Percentiles rank a stretch among this genome's conserved stretches.
Evolutionary conservation across 2,329 filamentous ascomycete species (phyloP).

Genomic region (Neoscytalidium dimidiatum): DNA sequence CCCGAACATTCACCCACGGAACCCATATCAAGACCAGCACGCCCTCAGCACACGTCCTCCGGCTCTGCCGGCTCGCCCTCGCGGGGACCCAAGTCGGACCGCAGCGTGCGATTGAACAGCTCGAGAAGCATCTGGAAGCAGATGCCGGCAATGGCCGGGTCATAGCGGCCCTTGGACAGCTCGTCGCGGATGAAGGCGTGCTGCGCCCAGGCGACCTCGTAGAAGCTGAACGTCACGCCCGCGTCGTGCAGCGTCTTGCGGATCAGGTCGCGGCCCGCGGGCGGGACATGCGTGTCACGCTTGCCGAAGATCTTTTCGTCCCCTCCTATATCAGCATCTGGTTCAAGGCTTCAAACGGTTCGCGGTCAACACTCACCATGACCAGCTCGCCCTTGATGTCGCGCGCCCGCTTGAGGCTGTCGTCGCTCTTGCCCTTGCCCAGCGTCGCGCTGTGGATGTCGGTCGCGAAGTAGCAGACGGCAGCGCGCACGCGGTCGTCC

Average conservation of each 20-base stretch:
- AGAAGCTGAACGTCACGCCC: constrained; percentile 74
- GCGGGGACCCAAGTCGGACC: constrained; percentile 73
- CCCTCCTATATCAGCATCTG: too few species aligned
- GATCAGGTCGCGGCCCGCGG: constrained; percentile 79
- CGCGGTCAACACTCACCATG: constrained; percentile 62
- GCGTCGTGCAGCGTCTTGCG: constrained; percentile 77
- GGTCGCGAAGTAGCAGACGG: constrained; percentile 88
- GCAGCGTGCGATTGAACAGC: constrained; percentile 76
- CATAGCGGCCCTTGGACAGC: constrained; percentile 89
- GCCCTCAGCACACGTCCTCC: constrained; percentile 69
- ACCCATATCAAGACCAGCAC: neutral
- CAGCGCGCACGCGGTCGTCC: constrained; percentile 73
- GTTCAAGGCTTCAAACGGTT: too few species aligned
- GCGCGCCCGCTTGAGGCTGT: constrained; percentile 60
- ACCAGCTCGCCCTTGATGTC: constrained; percentile 78
- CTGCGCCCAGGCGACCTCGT: constrained; percentile 91
- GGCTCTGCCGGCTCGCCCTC: constrained; percentile 63
- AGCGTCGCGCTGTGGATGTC: constrained; percentile 82
- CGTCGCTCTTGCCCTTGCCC: constrained; percentile 66
- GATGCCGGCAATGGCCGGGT: constrained; percentile 80
- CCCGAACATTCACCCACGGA: neutral
- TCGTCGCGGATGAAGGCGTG: constrained; percentile 95
- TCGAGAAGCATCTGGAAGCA: constrained; percentile 92
- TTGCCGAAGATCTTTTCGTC: constrained; percentile 79
- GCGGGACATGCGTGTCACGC: constrained; percentile 85